phyloP scores from a whole-genome alignment of 139 green algal genomes.

The Bryopsis sp. region DNA sequence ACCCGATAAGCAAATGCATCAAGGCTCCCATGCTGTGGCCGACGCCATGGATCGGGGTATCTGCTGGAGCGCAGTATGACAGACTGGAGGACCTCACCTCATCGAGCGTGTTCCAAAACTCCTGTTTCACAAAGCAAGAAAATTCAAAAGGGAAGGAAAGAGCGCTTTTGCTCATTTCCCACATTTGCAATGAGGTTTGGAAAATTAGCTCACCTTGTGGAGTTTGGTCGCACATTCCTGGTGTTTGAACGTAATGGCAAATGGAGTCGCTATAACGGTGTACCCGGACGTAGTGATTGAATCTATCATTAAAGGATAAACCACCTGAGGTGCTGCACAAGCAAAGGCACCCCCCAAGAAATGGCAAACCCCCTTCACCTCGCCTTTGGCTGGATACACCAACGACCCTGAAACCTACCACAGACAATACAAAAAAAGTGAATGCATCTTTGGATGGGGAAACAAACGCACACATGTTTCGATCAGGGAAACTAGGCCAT shows the following conservation, averaged over 20 bases:
- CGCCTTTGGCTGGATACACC: not conserved
- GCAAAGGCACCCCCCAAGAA: slow-evolving; percentile 62
- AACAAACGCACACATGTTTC: no score
- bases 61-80: slow-evolving; percentile 18
- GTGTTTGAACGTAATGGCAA: slow-evolving; percentile 46
- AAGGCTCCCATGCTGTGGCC: slow-evolving; percentile 60
- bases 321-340: slow-evolving; percentile 44
- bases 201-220: no score
- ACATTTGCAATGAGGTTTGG: no score
- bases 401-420: slow-evolving; percentile 4
- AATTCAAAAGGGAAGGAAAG: no score
- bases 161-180: no score
- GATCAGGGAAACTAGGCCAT: no score
- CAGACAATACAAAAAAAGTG: not conserved
- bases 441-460: no score
- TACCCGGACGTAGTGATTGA: slow-evolving; percentile 38
- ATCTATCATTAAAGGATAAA: slow-evolving; percentile 34
- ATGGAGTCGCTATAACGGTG: slow-evolving; percentile 55
- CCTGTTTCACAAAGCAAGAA: no score
- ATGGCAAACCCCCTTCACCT: slow-evolving; percentile 44
- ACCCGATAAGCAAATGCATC: slow-evolving; percentile 49
- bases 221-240: slow-evolving; percentile 23
- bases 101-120: slow-evolving; percentile 22
- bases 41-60: slow-evolving; percentile 31
- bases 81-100: slow-evolving; percentile 19